Evolutionary conservation across 2,329 filamentous ascomycete species (phyloP).

Genomic region (Ascochyta koolunga): DNA sequence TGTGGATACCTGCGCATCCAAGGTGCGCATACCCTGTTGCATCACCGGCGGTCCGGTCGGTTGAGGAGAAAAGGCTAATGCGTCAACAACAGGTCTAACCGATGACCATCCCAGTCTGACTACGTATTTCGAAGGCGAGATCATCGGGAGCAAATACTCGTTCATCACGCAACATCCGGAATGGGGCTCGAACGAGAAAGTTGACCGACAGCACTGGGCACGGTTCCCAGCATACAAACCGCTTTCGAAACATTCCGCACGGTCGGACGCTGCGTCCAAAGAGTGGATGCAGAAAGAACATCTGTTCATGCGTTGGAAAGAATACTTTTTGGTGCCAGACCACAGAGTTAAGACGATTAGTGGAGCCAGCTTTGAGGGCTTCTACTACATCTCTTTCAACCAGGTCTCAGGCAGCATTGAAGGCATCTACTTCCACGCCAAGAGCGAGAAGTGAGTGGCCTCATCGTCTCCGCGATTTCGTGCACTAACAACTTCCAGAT

Average conservation of each 20-base stretch:
- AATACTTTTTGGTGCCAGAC: constrained; percentile 95
- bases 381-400: constrained; percentile 99
- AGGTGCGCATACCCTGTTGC: constrained; percentile 61
- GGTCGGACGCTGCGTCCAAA: constrained; percentile 64
- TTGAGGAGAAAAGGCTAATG: constrained; percentile 21
- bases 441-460: constrained; percentile 86
- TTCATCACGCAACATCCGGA: constrained; percentile 87
- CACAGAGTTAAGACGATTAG: constrained; percentile 89
- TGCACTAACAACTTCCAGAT: constrained; percentile 59
- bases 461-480: neutral
- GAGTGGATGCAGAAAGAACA: constrained; percentile 82
- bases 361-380: constrained; percentile 96
- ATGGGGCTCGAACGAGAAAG: constrained; percentile 92
- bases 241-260: constrained; percentile 68
- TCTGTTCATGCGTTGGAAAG: constrained; percentile 99
- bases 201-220: constrained; percentile 90
- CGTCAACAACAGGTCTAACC: constrained; percentile 71
- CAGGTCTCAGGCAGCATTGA: constrained; percentile 84
- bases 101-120: constrained; percentile 97
- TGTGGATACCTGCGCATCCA: constrained; percentile 96
- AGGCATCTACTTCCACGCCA: constrained; percentile 97
- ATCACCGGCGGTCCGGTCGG: neutral
- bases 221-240: constrained; percentile 88
- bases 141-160: constrained; percentile 93
- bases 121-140: constrained; percentile 97